Conservation (phyloP, 345 rosid genomes). For the Hibiscus tridactylites region DNA sequence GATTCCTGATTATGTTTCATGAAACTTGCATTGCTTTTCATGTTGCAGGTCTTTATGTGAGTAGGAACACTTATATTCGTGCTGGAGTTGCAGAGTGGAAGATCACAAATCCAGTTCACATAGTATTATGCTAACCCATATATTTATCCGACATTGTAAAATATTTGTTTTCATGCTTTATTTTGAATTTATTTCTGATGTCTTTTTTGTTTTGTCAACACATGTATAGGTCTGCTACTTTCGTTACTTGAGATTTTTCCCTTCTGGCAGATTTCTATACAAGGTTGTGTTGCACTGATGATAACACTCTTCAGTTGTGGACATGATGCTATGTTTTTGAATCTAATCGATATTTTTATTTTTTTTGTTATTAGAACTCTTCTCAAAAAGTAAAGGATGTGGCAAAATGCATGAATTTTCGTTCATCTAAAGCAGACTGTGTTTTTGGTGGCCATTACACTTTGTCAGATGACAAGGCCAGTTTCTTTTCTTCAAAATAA, state of each 20-base stretch:
- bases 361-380: constrained; percentile 51
- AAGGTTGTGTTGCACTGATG: constrained; percentile 43
- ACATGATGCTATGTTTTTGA: background rate
- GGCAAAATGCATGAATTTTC: constrained; percentile 71
- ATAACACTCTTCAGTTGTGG: background rate
- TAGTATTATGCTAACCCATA: constrained; percentile 38
- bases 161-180: background rate
- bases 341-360: constrained; percentile 12
- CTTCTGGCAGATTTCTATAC: constrained; percentile 89
- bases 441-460: constrained; percentile 71
- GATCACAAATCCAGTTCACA: constrained; percentile 87
- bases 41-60: constrained; percentile 75
- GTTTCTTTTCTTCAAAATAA: constrained; percentile 1
- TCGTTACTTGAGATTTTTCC: constrained; percentile 80
- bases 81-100: constrained; percentile 90
- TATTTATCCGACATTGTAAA: background rate
- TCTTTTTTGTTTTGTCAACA: background rate
- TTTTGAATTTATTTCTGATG: background rate
- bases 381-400: constrained; percentile 82
- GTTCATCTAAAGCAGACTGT: constrained; percentile 60
- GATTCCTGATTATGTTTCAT: background rate
- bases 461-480: constrained; percentile 71
- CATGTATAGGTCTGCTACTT: constrained; percentile 75
- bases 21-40: constrained; percentile 12
- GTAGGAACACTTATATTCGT: constrained; percentile 88